These are phyloP conservation scores for Bjerkandera adusta DNA, from an alignment of 1,284 basidiomycete genomes.

Conservation along the genomic window DNA sequence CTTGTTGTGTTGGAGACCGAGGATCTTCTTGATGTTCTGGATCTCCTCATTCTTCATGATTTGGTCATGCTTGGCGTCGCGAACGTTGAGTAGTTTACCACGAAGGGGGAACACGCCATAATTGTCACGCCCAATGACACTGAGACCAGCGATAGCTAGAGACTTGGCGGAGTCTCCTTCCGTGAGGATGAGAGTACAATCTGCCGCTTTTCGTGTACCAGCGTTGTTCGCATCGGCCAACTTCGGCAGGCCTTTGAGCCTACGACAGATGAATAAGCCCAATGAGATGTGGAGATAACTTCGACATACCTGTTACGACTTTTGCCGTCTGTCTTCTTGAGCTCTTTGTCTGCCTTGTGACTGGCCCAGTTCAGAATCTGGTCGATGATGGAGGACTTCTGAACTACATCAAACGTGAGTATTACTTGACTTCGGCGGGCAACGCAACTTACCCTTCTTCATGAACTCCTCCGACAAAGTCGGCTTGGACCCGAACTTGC, in stretches of 20 bases:
- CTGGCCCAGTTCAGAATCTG: conserved; percentile 94
- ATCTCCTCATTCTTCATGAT: conserved; percentile 99
- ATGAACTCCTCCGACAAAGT: conserved; percentile 87
- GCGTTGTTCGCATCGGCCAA: conserved; percentile 98
- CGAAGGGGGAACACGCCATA: conserved; percentile 98
- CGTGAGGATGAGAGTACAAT: conserved; percentile 96
- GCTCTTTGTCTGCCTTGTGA: conserved; percentile 94
- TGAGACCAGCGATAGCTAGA: conserved; percentile 91
- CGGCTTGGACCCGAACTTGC: conserved; percentile 91
- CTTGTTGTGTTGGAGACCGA: conserved; percentile 94
- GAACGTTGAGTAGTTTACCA: conserved; percentile 96
- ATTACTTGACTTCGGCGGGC: neutral
- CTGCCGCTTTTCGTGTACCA: conserved; percentile 76
- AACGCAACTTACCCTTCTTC: conserved; percentile 78
- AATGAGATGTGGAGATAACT: conserved; percentile 7
- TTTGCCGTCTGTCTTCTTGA: conserved; percentile 96
- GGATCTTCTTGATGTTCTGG: conserved; percentile 96
- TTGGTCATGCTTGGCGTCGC: conserved; percentile 93
- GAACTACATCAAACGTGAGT: conserved; percentile 47
- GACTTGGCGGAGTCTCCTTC: conserved; percentile 99
- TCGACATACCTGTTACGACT: conserved; percentile 80
- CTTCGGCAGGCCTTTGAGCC: conserved; percentile 90
- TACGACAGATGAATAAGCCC: conserved; percentile 26
- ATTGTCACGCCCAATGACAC: conserved; percentile 94
- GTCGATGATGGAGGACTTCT: conserved; percentile 91